Evolutionary conservation across 108 stramenopile genomes (phyloP), one percentile per base, ranked within the genome.

Genomic region (Pseudonitzschia pungens): DNA sequence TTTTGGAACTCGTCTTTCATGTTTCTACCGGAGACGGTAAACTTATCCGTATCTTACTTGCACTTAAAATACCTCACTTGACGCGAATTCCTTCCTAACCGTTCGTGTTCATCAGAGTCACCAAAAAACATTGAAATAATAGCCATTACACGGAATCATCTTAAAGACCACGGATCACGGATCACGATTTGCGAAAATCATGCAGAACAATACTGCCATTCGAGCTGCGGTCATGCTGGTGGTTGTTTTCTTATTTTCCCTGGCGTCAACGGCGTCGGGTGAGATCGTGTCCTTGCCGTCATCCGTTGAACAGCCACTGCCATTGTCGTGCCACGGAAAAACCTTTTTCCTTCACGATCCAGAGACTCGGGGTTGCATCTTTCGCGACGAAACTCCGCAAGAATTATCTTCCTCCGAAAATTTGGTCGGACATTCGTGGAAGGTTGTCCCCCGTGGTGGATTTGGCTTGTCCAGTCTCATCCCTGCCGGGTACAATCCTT

Each of bases 401-500:
- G 36, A 5, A 36, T 6, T 6, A 36, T 36, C 36, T 2, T 5
- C 36, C 6, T 36, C 36, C 4, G 6, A 36, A 6, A 36, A 36
- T 6, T 36, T 36, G 2, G 36, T 48, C 22, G 54, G 26, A 2
- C 5, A 22, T 1, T 26, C 54, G 54, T 62, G 60, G 60, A 62
- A 21, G 60, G 20, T 41, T 8, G 20, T 33, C 36, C n/a, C 32
- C 12, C 15, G 50, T 16, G 85, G 85, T 43, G 54, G 54, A 3
- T 72, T 62, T 22, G 66, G 72, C 14, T 50, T 79, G 15, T 58
- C 57, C 0, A 58, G 29, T 2, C 4, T 62, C 18, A 58, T 92
- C 65, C 86, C 85, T 10, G 79, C 87, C 10, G 91, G 92, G 22
- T 89, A 77, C 59, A 82, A 91, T 79, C 92, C 92, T 0, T 82